Evolutionary conservation across 257 asterid genomes (phyloP).

Genomic region (Solanum bukasovii): DNA sequence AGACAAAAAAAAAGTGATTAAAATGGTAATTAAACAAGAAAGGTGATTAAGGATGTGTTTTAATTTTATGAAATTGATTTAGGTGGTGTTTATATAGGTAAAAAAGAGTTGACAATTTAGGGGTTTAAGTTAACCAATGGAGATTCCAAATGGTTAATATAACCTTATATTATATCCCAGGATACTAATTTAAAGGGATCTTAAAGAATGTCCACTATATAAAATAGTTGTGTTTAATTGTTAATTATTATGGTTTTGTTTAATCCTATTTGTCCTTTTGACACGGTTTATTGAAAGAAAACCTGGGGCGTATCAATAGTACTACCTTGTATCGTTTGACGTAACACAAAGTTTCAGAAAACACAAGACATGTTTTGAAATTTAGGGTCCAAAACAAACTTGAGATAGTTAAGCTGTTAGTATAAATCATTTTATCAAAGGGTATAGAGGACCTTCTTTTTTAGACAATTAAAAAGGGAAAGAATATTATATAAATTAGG

Average conservation of each 20-base stretch:
- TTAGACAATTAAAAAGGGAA: too few relatives aligned
- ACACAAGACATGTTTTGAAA: too few relatives aligned
- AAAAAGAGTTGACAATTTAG: conserved; percentile 19
- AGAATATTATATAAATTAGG: too few relatives aligned
- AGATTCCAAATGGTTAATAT: conserved; percentile 1
- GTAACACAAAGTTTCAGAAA: too few relatives aligned
- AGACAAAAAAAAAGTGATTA: background rate
- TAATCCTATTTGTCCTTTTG: background rate
- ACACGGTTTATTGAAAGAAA: too few relatives aligned
- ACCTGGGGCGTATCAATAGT: background rate
- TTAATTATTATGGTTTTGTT: background rate
- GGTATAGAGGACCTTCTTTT: background rate
- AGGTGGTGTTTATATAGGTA: conserved; percentile 7
- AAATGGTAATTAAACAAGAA: background rate
- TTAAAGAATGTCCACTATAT: background rate
- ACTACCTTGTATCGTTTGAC: background rate
- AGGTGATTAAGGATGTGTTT: background rate
- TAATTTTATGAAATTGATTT: background rate
- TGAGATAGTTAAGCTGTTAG: background rate
- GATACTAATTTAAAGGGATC: background rate
- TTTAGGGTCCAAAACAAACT: background rate
- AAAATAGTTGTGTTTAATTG: background rate
- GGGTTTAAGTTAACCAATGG: conserved; percentile 5
- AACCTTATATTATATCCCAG: conserved; percentile 21
- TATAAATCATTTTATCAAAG: background rate